Evolutionary conservation across 306 rosid genomes (phyloP), one percentile per base, ranked within the genome.

Genomic region (Amphicarpaea edgeworthii): DNA sequence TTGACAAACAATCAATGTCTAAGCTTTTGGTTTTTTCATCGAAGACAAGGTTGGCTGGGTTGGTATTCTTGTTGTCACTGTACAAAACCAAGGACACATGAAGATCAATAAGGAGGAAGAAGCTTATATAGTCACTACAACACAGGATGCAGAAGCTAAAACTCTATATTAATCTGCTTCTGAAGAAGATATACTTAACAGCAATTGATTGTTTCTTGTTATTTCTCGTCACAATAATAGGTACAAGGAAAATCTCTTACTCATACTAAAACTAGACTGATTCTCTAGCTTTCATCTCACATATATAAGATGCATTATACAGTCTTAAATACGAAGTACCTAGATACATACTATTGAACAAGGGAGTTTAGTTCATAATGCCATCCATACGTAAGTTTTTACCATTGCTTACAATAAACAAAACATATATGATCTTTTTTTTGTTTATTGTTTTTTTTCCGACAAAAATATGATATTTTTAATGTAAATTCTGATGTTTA

Each of bases 401-500:
- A 53, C 60, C 26, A 53, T 53, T 19, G 28, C 34, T 14, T 42
- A 40, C 45, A 40, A 40, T 40, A 40, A 40, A 40, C 42, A 30
- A 9, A 66, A 42, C 14, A 21, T 23, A 67, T 67, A 23, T 47
- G n/a, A 6, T 65, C 76, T 71, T 30, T 54, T 10, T 14, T 72
- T 37, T 12, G 76, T 72, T 57, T 54, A 5, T 19, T 14, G 3
- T 15, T 30, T 12, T 30, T 23, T 38, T n/a, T n/a, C n/a, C n/a
- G 3, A 17, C 61, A 61, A 46, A 34, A 12, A 9, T n/a, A 23
- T 8, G 30, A 76, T 65, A 53, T 47, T 17, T 30, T 41, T 42
- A 16, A 17, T 21, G 5, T 70, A 20, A 54, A 54, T 6, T 53
- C 50, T 17, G 15, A 72, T 54, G 20, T 37, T 46, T 30, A 24